Evolutionary conservation across 345 rosid species (phyloP).

Genomic region (Triadica sebifera): DNA sequence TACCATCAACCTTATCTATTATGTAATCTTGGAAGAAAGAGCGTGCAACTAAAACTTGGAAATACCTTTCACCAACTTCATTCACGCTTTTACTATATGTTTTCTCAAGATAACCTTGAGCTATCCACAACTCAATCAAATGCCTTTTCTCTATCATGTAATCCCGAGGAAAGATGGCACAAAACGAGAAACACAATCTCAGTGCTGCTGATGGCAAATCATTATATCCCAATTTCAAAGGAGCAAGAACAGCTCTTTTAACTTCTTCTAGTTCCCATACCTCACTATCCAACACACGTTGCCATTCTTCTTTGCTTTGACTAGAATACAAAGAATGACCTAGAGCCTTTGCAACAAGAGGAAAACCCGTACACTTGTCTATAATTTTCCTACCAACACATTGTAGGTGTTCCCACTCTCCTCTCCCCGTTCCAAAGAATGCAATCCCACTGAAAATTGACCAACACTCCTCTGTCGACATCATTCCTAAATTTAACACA

Average conservation of each 20-base stretch:
- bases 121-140: not conserved
- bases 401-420: not conserved
- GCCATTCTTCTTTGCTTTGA: conserved; percentile 13
- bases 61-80: not conserved
- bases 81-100: not conserved
- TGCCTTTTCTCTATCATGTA: not conserved
- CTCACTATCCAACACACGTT: conserved; percentile 14
- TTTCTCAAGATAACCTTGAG: not conserved
- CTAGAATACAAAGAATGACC: conserved; percentile 11
- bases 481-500: not conserved
- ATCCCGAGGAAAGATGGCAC: not conserved
- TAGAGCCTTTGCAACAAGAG: conserved; percentile 3
- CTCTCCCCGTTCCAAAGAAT: not conserved
- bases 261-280: conserved; percentile 18
- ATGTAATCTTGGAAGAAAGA: not conserved
- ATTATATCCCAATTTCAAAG: conserved; percentile 12
- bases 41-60: not conserved
- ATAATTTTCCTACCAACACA: not conserved
- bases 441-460: not conserved
- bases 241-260: conserved; percentile 7
- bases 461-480: not conserved
- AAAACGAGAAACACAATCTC: not conserved
- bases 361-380: not conserved
- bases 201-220: not conserved
- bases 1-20: not conserved